Conservation (phyloP, 1,139 yeast genomes). For the Yamadazyma triangularis region DNA sequence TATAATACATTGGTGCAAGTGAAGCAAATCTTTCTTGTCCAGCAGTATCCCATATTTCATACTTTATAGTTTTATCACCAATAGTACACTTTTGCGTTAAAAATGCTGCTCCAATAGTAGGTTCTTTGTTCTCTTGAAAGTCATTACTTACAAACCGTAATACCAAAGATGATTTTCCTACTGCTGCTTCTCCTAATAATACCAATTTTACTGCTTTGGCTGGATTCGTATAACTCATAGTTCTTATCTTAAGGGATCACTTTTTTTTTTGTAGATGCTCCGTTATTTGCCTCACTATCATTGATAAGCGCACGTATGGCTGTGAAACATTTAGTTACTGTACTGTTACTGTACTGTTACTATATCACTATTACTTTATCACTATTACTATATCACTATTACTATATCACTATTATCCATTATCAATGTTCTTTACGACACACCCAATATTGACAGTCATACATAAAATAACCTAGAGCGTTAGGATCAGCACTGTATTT, state of each 20-base stretch:
- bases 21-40: conserved; percentile 98
- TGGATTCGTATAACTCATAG: conserved; percentile 37
- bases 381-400: no score
- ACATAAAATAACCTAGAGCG: conserved; percentile 54
- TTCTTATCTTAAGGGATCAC: not conserved
- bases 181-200: conserved; percentile 95
- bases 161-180: conserved; percentile 91
- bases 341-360: conserved; percentile 6
- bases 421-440: no score
- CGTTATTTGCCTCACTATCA: conserved; percentile 1
- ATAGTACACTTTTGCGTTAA: conserved; percentile 91
- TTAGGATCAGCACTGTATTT: conserved; percentile 54
- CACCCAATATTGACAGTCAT: conserved; percentile 73
- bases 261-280: not conserved
- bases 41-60: conserved; percentile 99
- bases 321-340: not conserved
- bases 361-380: no score
- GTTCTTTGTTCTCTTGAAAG: conserved; percentile 94
- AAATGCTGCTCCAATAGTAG: conserved; percentile 98
- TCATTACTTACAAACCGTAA: conserved; percentile 92
- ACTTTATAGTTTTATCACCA: conserved; percentile 85
- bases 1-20: conserved; percentile 94
- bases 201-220: conserved; percentile 84
- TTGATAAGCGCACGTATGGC: not conserved
- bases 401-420: no score